Evolutionary conservation across 441 rosid species (phyloP).

Genomic region (Metrosideros polymorpha): DNA sequence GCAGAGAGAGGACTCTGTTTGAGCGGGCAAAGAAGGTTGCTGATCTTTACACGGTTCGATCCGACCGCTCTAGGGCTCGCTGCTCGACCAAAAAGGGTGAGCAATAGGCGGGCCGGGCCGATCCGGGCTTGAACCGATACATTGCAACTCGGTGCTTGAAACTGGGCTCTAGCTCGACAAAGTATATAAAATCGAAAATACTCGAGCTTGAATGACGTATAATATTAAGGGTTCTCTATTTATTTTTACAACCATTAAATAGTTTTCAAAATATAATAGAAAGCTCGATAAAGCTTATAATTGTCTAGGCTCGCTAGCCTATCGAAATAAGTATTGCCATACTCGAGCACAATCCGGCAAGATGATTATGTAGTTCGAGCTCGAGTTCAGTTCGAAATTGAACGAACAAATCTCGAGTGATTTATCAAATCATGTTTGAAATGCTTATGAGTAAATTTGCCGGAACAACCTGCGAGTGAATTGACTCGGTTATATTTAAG

Average conservation of each 20-base stretch:
- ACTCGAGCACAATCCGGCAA: neutral
- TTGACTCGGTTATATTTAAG: neutral
- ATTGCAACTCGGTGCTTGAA: neutral
- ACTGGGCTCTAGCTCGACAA: neutral
- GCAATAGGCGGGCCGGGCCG: neutral
- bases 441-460: neutral
- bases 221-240: neutral
- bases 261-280: neutral
- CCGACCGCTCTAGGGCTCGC: neutral
- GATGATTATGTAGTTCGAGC: neutral
- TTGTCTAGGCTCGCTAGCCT: neutral
- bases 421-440: neutral
- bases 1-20: neutral
- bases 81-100: neutral
- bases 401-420: neutral
- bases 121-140: neutral
- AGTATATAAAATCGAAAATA: neutral
- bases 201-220: neutral
- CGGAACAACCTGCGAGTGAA: neutral
- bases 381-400: neutral
- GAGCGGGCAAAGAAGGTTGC: neutral
- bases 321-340: fast-evolving
- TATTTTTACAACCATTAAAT: neutral
- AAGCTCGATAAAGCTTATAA: neutral
- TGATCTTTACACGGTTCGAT: neutral